A percentile compares a stretch with the other conserved stretches of the same genome.
Evolutionary conservation across 2,329 filamentous ascomycete species (phyloP).

Genomic region (Sarocladium brachiariae): DNA sequence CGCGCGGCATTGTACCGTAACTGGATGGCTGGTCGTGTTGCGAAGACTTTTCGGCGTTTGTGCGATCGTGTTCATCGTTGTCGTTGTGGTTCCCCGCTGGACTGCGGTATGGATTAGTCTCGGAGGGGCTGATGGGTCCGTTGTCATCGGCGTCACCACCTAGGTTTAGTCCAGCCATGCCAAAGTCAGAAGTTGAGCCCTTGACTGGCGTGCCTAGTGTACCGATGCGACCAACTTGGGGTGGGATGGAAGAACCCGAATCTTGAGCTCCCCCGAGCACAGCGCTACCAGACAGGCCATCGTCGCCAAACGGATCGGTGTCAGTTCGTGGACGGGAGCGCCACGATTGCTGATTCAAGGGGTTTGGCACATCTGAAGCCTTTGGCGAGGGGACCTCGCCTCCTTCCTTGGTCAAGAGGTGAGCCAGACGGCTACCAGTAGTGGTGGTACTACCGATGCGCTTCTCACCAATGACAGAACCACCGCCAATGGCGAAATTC

Average conservation of each 20-base stretch:
- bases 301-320: constrained; percentile 70
- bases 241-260: constrained; percentile 36
- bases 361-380: constrained; percentile 36
- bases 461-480: constrained; percentile 61
- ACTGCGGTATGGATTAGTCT: constrained; percentile 94
- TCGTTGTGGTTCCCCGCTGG: constrained; percentile 70
- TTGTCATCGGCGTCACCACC: constrained; percentile 50
- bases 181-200: constrained; percentile 50
- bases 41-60: background rate
- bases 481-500: constrained; percentile 67
- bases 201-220: constrained; percentile 49
- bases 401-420: constrained; percentile 72
- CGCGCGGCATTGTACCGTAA: constrained; percentile 50
- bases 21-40: constrained; percentile 32
- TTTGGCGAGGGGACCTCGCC: constrained; percentile 42
- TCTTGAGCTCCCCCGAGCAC: constrained; percentile 72
- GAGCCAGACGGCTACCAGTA: constrained; percentile 74
- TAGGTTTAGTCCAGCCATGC: constrained; percentile 53
- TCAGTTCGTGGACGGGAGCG: constrained; percentile 59
- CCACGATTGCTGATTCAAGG: constrained; percentile 42
- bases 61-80: constrained; percentile 51
- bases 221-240: constrained; percentile 28
- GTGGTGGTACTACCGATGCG: constrained; percentile 55
- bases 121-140: constrained; percentile 83
- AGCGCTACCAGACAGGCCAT: constrained; percentile 59